phyloP scores from a whole-genome alignment of 176 grass and related monocot genomes.

The sorghum (Sorghum bicolor) region DNA sequence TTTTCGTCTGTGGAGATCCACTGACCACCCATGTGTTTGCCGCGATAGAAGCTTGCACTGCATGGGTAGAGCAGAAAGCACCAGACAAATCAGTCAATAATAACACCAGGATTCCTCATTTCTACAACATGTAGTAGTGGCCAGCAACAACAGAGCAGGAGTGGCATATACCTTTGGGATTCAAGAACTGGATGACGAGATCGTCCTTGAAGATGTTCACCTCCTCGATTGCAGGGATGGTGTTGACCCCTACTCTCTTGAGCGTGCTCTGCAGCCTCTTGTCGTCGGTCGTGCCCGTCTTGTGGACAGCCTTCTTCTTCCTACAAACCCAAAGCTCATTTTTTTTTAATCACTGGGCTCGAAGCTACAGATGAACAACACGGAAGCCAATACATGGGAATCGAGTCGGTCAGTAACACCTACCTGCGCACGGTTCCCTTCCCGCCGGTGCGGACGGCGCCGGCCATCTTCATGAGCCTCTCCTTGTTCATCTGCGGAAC shows the following conservation, averaged over 20 bases:
- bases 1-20: constrained; percentile 91
- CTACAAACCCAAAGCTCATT: constrained; percentile 27
- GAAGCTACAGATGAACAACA: background rate
- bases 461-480: constrained; percentile 89
- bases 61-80: background rate
- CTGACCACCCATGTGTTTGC: constrained; percentile 99
- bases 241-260: constrained; percentile 95
- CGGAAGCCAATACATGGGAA: background rate
- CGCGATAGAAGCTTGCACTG: constrained; percentile 97
- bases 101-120: background rate
- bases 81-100: background rate
- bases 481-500: constrained; percentile 70
- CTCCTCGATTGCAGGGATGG: constrained; percentile 97
- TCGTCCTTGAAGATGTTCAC: constrained; percentile 99
- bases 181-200: constrained; percentile 95
- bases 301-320: constrained; percentile 99
- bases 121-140: background rate
- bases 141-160: background rate
- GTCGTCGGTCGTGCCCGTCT: constrained; percentile 83
- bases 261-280: constrained; percentile 95
- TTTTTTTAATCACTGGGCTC: background rate
- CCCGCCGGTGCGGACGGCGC: constrained; percentile 83
- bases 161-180: constrained; percentile 70
- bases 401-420: background rate
- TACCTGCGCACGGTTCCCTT: constrained; percentile 87